phyloP scores from a whole-genome alignment of 1,284 basidiomycete species.

The Cerioporus squamosus region DNA sequence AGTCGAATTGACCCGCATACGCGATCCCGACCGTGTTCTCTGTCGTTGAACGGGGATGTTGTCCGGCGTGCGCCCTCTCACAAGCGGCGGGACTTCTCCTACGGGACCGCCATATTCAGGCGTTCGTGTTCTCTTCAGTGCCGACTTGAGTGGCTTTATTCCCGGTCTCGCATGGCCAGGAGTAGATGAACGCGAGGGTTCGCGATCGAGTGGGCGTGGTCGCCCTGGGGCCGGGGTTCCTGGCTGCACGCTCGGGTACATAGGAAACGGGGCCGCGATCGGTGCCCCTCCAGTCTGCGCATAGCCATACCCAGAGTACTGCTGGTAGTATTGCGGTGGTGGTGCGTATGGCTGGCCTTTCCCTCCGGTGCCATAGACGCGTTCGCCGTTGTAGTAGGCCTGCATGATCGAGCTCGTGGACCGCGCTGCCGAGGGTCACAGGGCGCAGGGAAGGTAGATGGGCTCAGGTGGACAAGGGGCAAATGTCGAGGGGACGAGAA shows the following conservation, averaged over 20 bases:
- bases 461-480: constrained; percentile 2
- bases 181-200: constrained; percentile 25
- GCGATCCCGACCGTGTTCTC: constrained; percentile 33
- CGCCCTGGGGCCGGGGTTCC: constrained; percentile 21
- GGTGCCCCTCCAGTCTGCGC: constrained; percentile 13
- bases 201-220: constrained; percentile 24
- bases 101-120: constrained; percentile 18
- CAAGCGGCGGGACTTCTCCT: constrained; percentile 14
- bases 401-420: constrained; percentile 26
- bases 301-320: constrained; percentile 25
- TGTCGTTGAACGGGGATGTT: constrained; percentile 24
- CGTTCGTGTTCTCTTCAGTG: constrained; percentile 53
- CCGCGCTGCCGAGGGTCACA: constrained; percentile 6
- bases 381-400: constrained; percentile 24
- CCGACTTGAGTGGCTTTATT: constrained; percentile 52
- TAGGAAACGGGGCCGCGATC: constrained; percentile 24
- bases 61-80: constrained; percentile 21
- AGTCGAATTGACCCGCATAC: constrained; percentile 31
- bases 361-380: constrained; percentile 13
- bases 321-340: constrained; percentile 23
- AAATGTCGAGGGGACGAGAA: constrained; percentile 7
- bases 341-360: constrained; percentile 14
- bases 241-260: constrained; percentile 20
- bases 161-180: constrained; percentile 15
- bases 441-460: background rate